These are phyloP conservation scores for Podaxis sp. DNA, from an alignment of 768 basidiomycete genomes.

Conservation along the genomic window DNA sequence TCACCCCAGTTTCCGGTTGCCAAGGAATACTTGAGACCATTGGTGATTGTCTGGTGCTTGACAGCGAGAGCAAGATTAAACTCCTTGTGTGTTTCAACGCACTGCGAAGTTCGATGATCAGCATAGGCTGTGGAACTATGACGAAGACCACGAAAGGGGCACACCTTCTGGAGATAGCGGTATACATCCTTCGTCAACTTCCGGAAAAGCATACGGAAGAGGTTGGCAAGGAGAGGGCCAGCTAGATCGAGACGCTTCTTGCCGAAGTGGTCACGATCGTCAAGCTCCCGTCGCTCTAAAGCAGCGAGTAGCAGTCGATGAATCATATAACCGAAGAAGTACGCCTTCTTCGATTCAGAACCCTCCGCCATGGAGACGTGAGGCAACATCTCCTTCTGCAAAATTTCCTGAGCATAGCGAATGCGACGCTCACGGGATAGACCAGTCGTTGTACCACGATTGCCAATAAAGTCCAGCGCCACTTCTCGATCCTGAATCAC, in stretches of 20 bases:
- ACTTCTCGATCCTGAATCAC: constrained; percentile 98
- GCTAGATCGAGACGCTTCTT: constrained; percentile 97
- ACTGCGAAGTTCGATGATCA: constrained; percentile 47
- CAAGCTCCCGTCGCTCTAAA: constrained; percentile 90
- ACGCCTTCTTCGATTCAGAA: constrained; percentile 97
- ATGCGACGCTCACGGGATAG: constrained; percentile 91
- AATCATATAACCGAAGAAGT: constrained; percentile 99
- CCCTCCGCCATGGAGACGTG: constrained; percentile 96
- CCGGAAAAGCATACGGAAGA: constrained; percentile 97
- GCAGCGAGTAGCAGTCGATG: constrained; percentile 93
- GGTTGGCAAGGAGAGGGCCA: constrained; percentile 91
- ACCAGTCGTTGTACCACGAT: constrained; percentile 93
- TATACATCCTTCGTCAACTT: constrained; percentile 97
- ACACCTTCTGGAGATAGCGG: constrained; percentile 93
- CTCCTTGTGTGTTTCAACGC: constrained; percentile 94
- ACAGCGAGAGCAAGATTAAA: constrained; percentile 91
- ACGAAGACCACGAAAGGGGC: constrained; percentile 12
- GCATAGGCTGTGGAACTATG: not conserved
- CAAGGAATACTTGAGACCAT: constrained; percentile 96
- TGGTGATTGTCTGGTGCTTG: constrained; percentile 96
- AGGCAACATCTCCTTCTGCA: constrained; percentile 98
- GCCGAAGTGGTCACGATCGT: constrained; percentile 99
- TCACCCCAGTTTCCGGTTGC: constrained; percentile 99
- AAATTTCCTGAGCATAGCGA: constrained; percentile 94
- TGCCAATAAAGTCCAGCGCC: constrained; percentile 96